Percentiles rank a stretch among this genome's conserved stretches.
Evolutionary conservation across 2,329 filamentous ascomycete genomes (phyloP).

Genomic region (Calonectria pteridis): DNA sequence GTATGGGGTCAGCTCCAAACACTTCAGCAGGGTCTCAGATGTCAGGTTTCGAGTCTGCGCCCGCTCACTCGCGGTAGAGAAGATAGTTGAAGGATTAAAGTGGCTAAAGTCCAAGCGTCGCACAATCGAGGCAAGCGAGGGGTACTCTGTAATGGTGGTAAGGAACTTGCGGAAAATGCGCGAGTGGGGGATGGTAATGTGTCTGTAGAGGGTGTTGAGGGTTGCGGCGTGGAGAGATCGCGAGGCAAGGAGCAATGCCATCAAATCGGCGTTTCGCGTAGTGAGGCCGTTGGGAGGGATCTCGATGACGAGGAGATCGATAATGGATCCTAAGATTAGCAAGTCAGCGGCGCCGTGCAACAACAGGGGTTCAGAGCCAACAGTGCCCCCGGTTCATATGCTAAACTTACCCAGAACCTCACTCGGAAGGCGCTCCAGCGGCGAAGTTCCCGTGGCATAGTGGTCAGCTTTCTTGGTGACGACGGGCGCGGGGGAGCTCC

Average conservation of each 20-base stretch:
- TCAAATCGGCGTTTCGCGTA: slow-evolving; percentile 81
- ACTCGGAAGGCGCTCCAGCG: slow-evolving; percentile 75
- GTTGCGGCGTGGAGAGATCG: slow-evolving; percentile 79
- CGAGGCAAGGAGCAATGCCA: slow-evolving; percentile 83
- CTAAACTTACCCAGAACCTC: slow-evolving; percentile 76
- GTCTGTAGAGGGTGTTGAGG: slow-evolving; percentile 79
- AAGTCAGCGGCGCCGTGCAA: slow-evolving; percentile 35
- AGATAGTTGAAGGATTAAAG: slow-evolving; percentile 84
- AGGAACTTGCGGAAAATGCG: slow-evolving; percentile 87
- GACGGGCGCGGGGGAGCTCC: slow-evolving; percentile 58
- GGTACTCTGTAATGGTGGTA: slow-evolving; percentile 74
- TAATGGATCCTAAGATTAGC: slow-evolving; percentile 71
- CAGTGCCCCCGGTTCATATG: slow-evolving; percentile 14
- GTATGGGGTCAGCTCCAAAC: slow-evolving; percentile 78
- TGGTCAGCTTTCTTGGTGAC: slow-evolving; percentile 46
- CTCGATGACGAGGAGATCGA: slow-evolving; percentile 80
- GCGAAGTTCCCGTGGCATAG: slow-evolving; percentile 61
- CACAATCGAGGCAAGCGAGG: slow-evolving; percentile 79
- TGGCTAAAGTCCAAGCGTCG: slow-evolving; percentile 87
- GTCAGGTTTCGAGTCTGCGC: slow-evolving; percentile 82
- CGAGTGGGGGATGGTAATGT: slow-evolving; percentile 87
- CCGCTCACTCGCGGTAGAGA: slow-evolving; percentile 80
- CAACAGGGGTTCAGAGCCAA: slow-evolving; percentile 29
- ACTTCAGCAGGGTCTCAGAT: slow-evolving; percentile 77
- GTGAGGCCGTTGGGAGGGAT: slow-evolving; percentile 79